Evolutionary conservation across 2,329 filamentous ascomycete species (phyloP), one percentile per base, ranked within the genome.

Genomic region (Aspergillus viridinutans): DNA sequence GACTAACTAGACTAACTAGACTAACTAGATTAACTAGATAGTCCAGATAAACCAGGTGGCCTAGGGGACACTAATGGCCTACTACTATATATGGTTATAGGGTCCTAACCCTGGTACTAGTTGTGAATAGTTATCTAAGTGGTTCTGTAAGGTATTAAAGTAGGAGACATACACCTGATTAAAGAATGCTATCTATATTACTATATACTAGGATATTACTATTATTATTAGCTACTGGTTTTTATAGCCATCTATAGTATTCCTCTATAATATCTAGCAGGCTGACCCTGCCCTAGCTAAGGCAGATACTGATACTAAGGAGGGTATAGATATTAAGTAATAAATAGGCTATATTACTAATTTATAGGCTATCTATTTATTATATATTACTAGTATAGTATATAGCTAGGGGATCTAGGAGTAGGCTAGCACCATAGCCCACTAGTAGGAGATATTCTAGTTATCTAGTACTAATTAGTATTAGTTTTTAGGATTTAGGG

Each of bases 171-270:
- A 2, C 26, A 28, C 26, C 26, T 8, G 6, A 3, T 28, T 28
- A 28, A 6, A 6, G 5, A 28, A 9, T 28, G 1, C n/a, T 2
- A 38, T 55, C 40, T 1, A 38, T 17, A 14, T 51, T 12, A 2
- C 21, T 1, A 26, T 17, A 12, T 61, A 61, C 10, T 21, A 43
- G 2, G 43, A 58, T 17, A 56, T 59, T n/a, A 28, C 53, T 1
- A 59, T 61, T 48, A 8, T 38, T 3, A 61, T 59, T 4, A 61
- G 57, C 49, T 47, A 49, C 7, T 28, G 25, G 20, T 61, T 50
- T 28, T 21, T 61, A 12, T 49, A 50, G 29, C 17, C 25, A 6
- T 50, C 52, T 5, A 59, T 49, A 12, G 14, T 20, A 10, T 61
- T 59, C 28, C 35, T 45, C 12, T 25, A 54, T 10, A 58, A 59